A percentile compares a stretch with the other conserved stretches of the same genome.
These are phyloP conservation scores for Pisolithus albus DNA, from an alignment of 768 basidiomycete genomes.

Conservation along the genomic window DNA sequence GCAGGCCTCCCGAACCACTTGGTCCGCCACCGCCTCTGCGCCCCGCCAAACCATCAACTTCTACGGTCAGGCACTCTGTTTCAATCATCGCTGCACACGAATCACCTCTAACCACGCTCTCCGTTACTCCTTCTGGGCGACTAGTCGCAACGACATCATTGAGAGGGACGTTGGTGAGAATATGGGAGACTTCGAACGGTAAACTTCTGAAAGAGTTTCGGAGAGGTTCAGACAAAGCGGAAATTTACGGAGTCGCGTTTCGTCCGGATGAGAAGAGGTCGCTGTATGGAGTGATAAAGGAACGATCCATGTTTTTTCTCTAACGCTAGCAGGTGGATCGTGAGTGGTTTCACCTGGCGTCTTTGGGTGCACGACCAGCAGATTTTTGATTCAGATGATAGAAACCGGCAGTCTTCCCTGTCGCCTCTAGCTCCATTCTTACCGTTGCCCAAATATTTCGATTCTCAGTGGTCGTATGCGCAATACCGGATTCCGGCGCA, in stretches of 20 bases:
- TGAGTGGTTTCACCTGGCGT: constrained; percentile 33
- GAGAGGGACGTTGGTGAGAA: constrained; percentile 77
- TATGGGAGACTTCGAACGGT: constrained; percentile 75
- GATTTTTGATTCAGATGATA: constrained; percentile 23
- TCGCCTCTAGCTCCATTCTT: constrained; percentile 75
- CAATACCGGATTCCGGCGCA: constrained; percentile 85
- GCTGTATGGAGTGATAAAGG: constrained; percentile 96
- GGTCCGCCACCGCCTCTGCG: constrained; percentile 50
- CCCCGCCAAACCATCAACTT: constrained; percentile 50
- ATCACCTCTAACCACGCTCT: constrained; percentile 69
- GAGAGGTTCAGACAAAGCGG: constrained; percentile 83
- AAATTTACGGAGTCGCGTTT: constrained; percentile 87
- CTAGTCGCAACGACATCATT: constrained; percentile 79
- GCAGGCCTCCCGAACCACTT: constrained; percentile 49
- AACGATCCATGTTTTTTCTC: constrained; percentile 83
- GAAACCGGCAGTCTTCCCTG: constrained; percentile 80
- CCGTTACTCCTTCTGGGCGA: constrained; percentile 70
- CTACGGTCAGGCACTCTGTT: constrained; percentile 56
- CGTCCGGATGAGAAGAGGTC: constrained; percentile 78
- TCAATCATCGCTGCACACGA: constrained; percentile 83
- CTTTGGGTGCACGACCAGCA: constrained; percentile 1
- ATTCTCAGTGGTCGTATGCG: constrained; percentile 95
- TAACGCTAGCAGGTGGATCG: constrained; percentile 59
- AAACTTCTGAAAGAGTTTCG: constrained; percentile 74
- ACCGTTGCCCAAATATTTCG: constrained; percentile 84